Evolutionary conservation across 2,329 filamentous ascomycete species (phyloP), one percentile per base, ranked within the genome.

Genomic region (Pseudogymnoascus sp.): DNA sequence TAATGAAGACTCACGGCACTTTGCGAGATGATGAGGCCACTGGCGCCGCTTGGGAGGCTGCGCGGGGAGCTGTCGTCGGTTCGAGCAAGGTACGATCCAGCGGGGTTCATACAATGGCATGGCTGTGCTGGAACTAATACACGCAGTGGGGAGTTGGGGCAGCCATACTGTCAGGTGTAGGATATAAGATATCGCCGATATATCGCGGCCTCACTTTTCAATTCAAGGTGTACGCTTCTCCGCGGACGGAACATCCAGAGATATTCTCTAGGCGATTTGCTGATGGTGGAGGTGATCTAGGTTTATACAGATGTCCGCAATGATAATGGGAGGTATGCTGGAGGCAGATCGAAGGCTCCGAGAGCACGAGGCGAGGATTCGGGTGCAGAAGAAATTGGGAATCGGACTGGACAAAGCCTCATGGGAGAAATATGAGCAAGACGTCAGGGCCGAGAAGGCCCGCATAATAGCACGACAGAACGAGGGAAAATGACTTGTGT

Each of bases 251-350:
- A 19, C 45, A 64, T 62, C 62, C 55, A 8, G 7, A 28, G n/a
- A 35, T 5, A 11, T 19, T 55, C 14, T 25, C 5, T 6, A 7
- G 9, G 33, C 33, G 16, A 35, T n/a, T 39, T 60, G 58, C 58
- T 60, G 19, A 60, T n/a, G 2, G n/a, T 60, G n/a, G n/a, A 49
- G 38, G 60, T 35, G 25, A 59, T 35, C 58, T 69, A 92, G 90
- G 30, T 93, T 91, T 71, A 78, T 92, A 14, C 89, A 92, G 73
- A 91, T 92, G 87, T 90, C 87, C n/a, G 87, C 85, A 64, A 92
- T 92, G 89, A 86, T 89, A n/a, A 70, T 91, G 35, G 90, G 90
- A 45, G 82, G 85, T 70, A 89, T 90, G 81, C 81, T 92, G 61
- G 88, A 91, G 76, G 90, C 89, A 2, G 90, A 93, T 70, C 75